Evolutionary conservation across 2,329 filamentous ascomycete genomes (phyloP).

Genomic region (Fusarium dlaminii): DNA sequence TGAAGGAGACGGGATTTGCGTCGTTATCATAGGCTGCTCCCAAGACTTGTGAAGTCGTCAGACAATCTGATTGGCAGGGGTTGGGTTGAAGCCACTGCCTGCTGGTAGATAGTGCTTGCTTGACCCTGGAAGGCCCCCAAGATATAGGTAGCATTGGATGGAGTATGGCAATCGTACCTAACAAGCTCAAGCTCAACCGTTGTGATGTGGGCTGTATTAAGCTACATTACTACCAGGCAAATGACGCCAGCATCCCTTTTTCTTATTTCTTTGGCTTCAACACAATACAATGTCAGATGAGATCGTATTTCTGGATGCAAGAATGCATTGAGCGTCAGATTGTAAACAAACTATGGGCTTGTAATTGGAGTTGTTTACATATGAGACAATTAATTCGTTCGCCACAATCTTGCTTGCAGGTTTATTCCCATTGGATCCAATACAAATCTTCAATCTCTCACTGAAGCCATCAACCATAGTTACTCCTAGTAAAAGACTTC

Average conservation of each 20-base stretch:
- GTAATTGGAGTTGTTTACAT: not conserved
- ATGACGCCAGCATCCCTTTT: constrained; percentile 8
- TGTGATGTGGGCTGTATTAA: not conserved
- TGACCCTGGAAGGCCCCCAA: not conserved
- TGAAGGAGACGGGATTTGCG: constrained; percentile 11
- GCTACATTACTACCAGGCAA: not conserved
- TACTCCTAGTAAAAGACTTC: not conserved
- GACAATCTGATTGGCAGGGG: constrained; percentile 27
- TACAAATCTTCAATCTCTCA: not conserved
- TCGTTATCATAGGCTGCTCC: constrained; percentile 33
- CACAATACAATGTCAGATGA: not conserved
- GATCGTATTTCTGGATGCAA: not conserved
- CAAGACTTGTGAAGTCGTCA: constrained; percentile 29
- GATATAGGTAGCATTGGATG: not conserved
- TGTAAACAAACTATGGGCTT: not conserved
- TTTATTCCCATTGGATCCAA: not conserved
- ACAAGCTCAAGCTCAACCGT: constrained; percentile 7
- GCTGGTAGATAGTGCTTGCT: not conserved
- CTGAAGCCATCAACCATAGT: not conserved
- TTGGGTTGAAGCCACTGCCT: constrained; percentile 1
- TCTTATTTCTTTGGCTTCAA: not conserved
- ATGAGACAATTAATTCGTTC: constrained; percentile 1
- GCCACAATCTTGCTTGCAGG: not conserved
- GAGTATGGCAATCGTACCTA: not conserved
- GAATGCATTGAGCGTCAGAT: not conserved